Percentiles rank a stretch among this genome's conserved stretches.
phyloP scores from a whole-genome alignment of 768 basidiomycete genomes.

The Hygrocybe coccinea region DNA sequence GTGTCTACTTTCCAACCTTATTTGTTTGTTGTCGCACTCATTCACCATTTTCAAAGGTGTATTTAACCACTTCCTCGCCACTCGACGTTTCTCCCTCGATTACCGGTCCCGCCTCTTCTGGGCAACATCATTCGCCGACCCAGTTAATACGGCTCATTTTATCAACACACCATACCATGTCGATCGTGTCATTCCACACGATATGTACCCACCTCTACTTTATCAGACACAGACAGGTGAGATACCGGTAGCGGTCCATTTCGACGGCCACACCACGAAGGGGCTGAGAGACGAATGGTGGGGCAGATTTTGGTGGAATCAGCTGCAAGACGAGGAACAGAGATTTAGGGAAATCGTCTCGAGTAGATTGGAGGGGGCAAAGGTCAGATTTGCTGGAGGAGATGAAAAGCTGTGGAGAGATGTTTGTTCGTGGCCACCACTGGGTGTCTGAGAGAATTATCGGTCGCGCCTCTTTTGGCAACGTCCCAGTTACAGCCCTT shows the following conservation, averaged over 20 bases:
- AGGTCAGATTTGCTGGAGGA: neutral
- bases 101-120: conserved; percentile 15
- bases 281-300: conserved; percentile 11
- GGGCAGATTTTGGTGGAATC: conserved; percentile 12
- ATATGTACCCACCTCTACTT: conserved; percentile 9
- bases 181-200: conserved; percentile 9
- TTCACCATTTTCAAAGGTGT: conserved; percentile 4
- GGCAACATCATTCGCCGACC: conserved; percentile 2
- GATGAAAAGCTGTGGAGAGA: neutral
- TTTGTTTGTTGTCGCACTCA: neutral
- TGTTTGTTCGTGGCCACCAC: conserved; percentile 26
- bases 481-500: too few species aligned
- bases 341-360: neutral
- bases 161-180: conserved; percentile 9
- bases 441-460: conserved; percentile 17
- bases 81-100: conserved; percentile 8
- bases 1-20: neutral
- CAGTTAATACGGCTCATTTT: conserved; percentile 5
- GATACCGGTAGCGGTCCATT: conserved; percentile 11
- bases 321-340: neutral
- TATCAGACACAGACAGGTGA: conserved; percentile 8
- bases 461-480: too few species aligned
- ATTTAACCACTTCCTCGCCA: conserved; percentile 13
- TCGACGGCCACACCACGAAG: conserved; percentile 9
- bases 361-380: neutral